Conservation (phyloP, 768 basidiomycete genomes). For the Solioccasus polychromus region DNA sequence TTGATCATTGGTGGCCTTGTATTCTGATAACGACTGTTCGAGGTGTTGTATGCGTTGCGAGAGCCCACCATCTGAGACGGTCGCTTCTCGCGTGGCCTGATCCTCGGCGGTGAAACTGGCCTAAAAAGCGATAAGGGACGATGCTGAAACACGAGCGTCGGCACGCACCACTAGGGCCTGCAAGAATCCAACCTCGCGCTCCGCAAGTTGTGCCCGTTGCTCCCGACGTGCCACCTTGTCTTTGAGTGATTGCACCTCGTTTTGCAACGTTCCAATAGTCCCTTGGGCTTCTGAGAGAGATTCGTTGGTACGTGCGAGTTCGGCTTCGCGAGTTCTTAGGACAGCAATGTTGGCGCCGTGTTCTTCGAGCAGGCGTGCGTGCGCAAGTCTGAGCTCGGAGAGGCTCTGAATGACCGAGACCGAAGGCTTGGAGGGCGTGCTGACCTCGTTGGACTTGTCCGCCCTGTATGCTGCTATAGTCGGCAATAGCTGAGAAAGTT, state of each 20-base stretch:
- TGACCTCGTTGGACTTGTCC: constrained; percentile 31
- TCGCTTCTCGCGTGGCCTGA: constrained; percentile 30
- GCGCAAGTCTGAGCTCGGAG: constrained; percentile 55
- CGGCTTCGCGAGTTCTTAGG: constrained; percentile 51
- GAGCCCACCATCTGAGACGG: constrained; percentile 31
- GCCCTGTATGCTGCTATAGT: constrained; percentile 32
- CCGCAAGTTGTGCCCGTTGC: constrained; percentile 40
- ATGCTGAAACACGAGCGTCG: background rate
- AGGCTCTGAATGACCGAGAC: constrained; percentile 57
- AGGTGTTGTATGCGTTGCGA: constrained; percentile 50
- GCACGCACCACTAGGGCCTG: constrained; percentile 63
- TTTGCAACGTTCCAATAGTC: constrained; percentile 33
- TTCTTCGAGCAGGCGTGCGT: constrained; percentile 65
- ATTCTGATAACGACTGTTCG: constrained; percentile 52
- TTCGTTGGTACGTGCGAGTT: constrained; percentile 41
- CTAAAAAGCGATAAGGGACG: constrained; percentile 29
- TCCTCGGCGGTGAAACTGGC: constrained; percentile 66
- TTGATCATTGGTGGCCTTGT: constrained; percentile 46
- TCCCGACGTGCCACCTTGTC: constrained; percentile 38
- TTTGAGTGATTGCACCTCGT: constrained; percentile 37
- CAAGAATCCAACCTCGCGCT: constrained; percentile 65
- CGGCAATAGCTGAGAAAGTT: background rate
- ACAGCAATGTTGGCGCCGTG: constrained; percentile 56
- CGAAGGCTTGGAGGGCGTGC: constrained; percentile 44
- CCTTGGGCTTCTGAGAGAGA: constrained; percentile 37